phyloP scores from a whole-genome alignment of 1,284 basidiomycete species.

The Cystobasidiaceae sp. region DNA sequence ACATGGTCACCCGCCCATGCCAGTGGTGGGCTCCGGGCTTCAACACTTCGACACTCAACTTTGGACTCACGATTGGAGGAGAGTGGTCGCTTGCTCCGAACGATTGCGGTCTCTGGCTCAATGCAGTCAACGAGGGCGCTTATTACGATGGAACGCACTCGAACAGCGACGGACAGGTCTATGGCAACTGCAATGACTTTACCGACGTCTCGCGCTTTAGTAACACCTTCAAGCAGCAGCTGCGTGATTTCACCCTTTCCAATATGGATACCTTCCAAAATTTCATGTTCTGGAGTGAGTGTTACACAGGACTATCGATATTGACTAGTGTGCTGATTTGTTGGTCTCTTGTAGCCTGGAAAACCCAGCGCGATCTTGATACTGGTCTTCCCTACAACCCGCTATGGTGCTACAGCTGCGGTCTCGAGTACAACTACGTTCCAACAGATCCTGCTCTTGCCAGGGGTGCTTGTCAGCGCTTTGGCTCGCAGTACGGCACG shows the following conservation, averaged over 20 bases:
- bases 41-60: slow-evolving; percentile 37
- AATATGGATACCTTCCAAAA: slow-evolving; percentile 49
- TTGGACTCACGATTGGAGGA: slow-evolving; percentile 45
- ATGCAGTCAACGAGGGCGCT: slow-evolving; percentile 31
- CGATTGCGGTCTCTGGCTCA: slow-evolving; percentile 42
- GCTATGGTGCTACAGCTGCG: slow-evolving; percentile 29
- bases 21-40: slow-evolving; percentile 38
- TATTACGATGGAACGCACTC: slow-evolving; percentile 26
- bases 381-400: slow-evolving; percentile 26
- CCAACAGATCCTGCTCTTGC: slow-evolving; percentile 61
- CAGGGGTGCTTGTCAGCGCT: slow-evolving; percentile 57
- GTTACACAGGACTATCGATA: not conserved
- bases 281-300: slow-evolving; percentile 76
- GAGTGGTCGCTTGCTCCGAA: slow-evolving; percentile 43
- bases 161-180: slow-evolving; percentile 11
- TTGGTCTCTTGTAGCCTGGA: slow-evolving; percentile 27
- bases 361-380: slow-evolving; percentile 13
- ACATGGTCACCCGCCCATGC: slow-evolving; percentile 39
- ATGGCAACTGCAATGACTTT: slow-evolving; percentile 37
- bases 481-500: slow-evolving; percentile 51
- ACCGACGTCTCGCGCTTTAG: slow-evolving; percentile 31
- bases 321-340: too few species aligned
- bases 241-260: slow-evolving; percentile 23
- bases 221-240: slow-evolving; percentile 27
- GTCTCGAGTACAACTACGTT: slow-evolving; percentile 30